These are phyloP conservation scores for Ascochyta viciae-villosae DNA, from an alignment of 2,329 filamentous ascomycete species.

Conservation along the genomic window DNA sequence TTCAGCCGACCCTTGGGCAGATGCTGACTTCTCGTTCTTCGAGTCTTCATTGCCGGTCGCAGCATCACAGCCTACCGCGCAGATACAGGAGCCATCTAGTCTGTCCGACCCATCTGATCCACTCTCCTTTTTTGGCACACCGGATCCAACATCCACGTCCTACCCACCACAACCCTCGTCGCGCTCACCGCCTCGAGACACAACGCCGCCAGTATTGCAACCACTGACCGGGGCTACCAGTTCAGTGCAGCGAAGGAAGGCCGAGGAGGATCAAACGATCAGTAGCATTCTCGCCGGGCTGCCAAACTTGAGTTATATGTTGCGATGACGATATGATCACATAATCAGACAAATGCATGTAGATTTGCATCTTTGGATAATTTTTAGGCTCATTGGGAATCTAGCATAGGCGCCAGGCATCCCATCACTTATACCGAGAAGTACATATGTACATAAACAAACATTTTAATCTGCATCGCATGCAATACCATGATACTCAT, in stretches of 20 bases:
- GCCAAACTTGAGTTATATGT: slow-evolving; percentile 46
- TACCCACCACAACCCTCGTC: slow-evolving; percentile 25
- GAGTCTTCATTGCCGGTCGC: slow-evolving; percentile 29
- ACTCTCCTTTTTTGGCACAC: slow-evolving; percentile 37
- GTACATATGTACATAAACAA: slow-evolving; percentile 2
- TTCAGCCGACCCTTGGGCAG: slow-evolving; percentile 21
- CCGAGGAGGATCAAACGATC: slow-evolving; percentile 40
- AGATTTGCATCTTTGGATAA: not conserved
- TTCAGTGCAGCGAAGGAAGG: slow-evolving; percentile 33
- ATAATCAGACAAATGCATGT: not conserved
- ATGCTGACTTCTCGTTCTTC: slow-evolving; percentile 39
- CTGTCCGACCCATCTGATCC: slow-evolving; percentile 23
- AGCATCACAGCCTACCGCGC: not conserved
- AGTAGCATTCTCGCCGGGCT: slow-evolving; percentile 34
- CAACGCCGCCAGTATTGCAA: slow-evolving; percentile 26
- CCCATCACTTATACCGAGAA: not conserved
- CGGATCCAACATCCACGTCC: slow-evolving; percentile 15
- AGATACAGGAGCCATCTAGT: slow-evolving; percentile 23
- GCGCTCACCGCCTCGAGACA: slow-evolving; percentile 26
- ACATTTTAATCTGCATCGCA: not conserved
- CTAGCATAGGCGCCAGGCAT: not conserved
- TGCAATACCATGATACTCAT: not conserved
- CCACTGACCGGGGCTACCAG: slow-evolving; percentile 37
- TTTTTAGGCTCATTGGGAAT: not conserved
- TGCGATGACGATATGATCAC: slow-evolving; percentile 6